phyloP scores from a whole-genome alignment of 257 asterid genomes.

The Petunia axillaris region DNA sequence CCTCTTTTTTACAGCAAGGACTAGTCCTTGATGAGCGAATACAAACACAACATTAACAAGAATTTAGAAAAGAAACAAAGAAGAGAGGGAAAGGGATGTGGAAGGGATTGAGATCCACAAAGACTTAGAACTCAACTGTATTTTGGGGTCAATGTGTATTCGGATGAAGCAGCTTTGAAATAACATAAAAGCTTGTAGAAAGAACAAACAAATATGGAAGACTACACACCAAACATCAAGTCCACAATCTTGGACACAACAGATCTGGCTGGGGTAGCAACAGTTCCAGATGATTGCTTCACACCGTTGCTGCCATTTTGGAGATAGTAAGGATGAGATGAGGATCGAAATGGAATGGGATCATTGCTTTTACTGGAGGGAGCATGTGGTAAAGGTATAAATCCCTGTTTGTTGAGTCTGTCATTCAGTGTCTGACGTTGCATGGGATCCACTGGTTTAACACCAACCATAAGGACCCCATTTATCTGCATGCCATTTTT shows the following conservation, averaged over 20 bases:
- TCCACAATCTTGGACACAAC: slow-evolving; percentile 86
- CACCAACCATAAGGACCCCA: slow-evolving; percentile 91
- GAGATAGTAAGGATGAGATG: slow-evolving; percentile 61
- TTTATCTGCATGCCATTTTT: slow-evolving; percentile 82
- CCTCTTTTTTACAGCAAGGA: background rate
- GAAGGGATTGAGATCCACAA: background rate
- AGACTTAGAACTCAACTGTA: background rate
- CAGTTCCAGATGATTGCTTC: slow-evolving; percentile 61
- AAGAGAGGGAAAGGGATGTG: background rate
- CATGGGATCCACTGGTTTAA: slow-evolving; percentile 83
- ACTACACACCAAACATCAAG: slow-evolving; percentile 87
- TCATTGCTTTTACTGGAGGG: slow-evolving; percentile 55
- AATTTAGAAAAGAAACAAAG: background rate
- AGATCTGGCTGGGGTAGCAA: slow-evolving; percentile 91
- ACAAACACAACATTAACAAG: background rate
- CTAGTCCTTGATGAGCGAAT: background rate
- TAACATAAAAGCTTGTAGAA: background rate
- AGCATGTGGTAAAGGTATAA: slow-evolving; percentile 70
- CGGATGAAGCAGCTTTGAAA: background rate
- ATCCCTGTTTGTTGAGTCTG: slow-evolving; percentile 75
- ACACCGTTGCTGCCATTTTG: slow-evolving; percentile 61
- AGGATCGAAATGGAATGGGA: slow-evolving; percentile 52
- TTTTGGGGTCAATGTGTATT: background rate
- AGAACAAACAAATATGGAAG: background rate
- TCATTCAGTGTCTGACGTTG: slow-evolving; percentile 75